Base-by-base conservation (phyloP, 495 filamentous ascomycete species). In the Tuber calosporum region DNA sequence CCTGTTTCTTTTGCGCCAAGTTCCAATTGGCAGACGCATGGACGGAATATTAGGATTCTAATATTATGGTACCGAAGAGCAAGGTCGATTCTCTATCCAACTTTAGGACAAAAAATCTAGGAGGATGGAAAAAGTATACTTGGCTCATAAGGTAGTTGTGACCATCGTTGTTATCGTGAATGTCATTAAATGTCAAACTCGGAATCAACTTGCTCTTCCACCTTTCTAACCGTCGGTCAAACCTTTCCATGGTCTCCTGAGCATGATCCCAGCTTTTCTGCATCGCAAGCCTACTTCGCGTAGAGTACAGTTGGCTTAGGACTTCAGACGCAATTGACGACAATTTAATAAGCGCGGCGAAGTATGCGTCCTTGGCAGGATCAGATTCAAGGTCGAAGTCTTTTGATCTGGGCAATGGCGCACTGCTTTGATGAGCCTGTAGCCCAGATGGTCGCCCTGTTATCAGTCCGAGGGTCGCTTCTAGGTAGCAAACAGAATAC, bases 401-500 rank as follows among this genome's bases (percentile, higher is more conserved):
- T 43, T 62, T 48, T 71, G 69, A 43, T n/a, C 39, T 30, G 69
- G 70, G 79, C 53, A 67, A 80, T 7, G 73, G 79, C 7, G 69
- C 73, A 66, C 43, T 73, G 66, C 53, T 75, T 22, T 73, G 53
- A n/a, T 37, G 45, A 30, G 69, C 76, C 41, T 76, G 75, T 9
- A 81, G 75, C 15, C 69, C 71, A 41, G 73, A 77, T 26, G 76
- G 75, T 36, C 79, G 68, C n/a, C 76, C 73, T 13, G 79, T 81
- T 3, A 79, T 75, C 11, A 81, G 68, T 53, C 69, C 74, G 15
- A 81, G 67, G 20, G 68, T 79, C 22, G 69, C 72, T 67, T 81
- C 79, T 11, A 81, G 62, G 36, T 67, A 81, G 9, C 67, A 74
- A 58, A 81, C 53, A 38, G 76, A 73, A 69, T 81, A 81, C 79